These are phyloP conservation scores for Talaromyces sp. DNA, from an alignment of 2,329 filamentous ascomycete genomes.

Conservation along the genomic window DNA sequence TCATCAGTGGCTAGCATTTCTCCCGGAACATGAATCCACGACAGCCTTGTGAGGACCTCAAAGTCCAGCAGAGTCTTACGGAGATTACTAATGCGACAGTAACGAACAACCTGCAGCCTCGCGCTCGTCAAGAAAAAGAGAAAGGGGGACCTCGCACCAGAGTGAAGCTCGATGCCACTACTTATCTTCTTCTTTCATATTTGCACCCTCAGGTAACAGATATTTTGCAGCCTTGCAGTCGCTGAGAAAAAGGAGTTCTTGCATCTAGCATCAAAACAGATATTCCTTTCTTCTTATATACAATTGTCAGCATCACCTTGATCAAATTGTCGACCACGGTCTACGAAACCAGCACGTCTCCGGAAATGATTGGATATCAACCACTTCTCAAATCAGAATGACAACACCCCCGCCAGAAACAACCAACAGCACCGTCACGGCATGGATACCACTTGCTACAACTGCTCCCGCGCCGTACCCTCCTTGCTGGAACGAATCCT, in stretches of 20 bases:
- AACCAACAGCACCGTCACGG: neutral
- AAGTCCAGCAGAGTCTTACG: neutral
- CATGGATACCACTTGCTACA: conserved; percentile 3
- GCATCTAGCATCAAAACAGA: neutral
- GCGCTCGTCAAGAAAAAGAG: neutral
- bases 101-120: neutral
- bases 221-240: neutral
- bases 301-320: neutral
- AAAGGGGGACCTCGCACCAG: neutral
- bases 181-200: neutral
- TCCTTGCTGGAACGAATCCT: neutral
- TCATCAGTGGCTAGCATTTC: neutral
- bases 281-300: neutral
- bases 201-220: neutral
- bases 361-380: neutral
- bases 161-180: neutral
- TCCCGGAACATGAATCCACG: neutral
- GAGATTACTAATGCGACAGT: neutral
- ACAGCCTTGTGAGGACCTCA: neutral
- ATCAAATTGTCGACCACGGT: neutral
- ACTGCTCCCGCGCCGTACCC: neutral
- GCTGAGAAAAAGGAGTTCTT: neutral
- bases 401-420: neutral
- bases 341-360: neutral
- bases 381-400: neutral